These are phyloP conservation scores for Mollisiaceae sp. DNA, from an alignment of 2,329 filamentous ascomycete genomes.

Conservation along the genomic window DNA sequence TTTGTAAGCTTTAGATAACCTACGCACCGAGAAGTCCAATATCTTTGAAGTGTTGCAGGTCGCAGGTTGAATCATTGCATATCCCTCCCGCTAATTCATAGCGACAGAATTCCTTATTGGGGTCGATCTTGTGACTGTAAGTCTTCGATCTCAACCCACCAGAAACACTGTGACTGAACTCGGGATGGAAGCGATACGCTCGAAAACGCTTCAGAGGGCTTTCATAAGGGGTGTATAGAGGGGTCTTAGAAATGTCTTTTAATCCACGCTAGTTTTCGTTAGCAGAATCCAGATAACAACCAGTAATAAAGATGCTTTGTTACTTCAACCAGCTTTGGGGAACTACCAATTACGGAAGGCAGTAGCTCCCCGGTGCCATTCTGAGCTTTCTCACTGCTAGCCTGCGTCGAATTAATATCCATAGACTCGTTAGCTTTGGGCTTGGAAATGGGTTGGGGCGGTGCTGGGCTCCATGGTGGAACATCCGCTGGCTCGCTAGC, in stretches of 20 bases:
- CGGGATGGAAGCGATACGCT: conserved; percentile 87
- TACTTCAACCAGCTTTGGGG: conserved; percentile 36
- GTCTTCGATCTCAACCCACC: conserved; percentile 88
- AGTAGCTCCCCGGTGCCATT: conserved; percentile 30
- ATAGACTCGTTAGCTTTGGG: conserved; percentile 19
- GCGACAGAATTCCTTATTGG: conserved; percentile 74
- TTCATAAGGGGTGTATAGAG: conserved; percentile 67
- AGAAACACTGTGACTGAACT: conserved; percentile 69
- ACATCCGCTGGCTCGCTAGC: conserved; percentile 40
- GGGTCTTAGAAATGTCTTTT: conserved; percentile 20
- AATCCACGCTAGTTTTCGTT: conserved; percentile 30
- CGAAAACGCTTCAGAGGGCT: conserved; percentile 84
- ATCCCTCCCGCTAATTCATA: conserved; percentile 71
- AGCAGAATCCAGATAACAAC: conserved; percentile 31
- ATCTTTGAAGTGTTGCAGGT: conserved; percentile 78
- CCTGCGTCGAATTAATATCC: conserved; percentile 36
- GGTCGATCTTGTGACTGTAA: conserved; percentile 89
- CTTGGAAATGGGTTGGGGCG: conserved; percentile 40
- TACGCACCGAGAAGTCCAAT: conserved; percentile 78
- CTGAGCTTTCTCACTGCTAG: conserved; percentile 30
- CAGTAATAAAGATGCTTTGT: conserved; percentile 21
- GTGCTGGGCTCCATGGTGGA: conserved; percentile 49
- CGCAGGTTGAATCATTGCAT: conserved; percentile 77
- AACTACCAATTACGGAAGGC: conserved; percentile 25
- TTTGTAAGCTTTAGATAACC: conserved; percentile 35